Evolutionary conservation across 148 eudicot species (phyloP).

Genomic region (Camellia granthamiana): DNA sequence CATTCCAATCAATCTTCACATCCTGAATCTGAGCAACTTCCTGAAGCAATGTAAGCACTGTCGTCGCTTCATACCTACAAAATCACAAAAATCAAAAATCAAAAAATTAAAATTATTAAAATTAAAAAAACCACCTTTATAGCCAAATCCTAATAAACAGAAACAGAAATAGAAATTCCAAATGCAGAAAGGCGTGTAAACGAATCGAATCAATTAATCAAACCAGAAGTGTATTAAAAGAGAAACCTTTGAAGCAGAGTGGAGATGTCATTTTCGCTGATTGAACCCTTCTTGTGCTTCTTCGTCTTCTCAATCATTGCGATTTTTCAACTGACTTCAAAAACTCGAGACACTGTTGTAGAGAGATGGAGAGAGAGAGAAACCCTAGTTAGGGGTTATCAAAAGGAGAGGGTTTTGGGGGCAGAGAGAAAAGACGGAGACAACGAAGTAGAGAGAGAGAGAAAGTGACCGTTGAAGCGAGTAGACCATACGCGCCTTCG

Average conservation of each 20-base stretch:
- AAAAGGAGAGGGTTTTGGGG: background rate
- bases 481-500: slow-evolving; percentile 10
- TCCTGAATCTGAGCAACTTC: slow-evolving; percentile 54
- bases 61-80: slow-evolving; percentile 55
- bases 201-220: background rate
- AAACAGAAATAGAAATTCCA: too few species aligned
- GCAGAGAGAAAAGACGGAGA: background rate
- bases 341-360: background rate
- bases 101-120: background rate
- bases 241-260: slow-evolving; percentile 57
- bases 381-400: background rate
- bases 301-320: slow-evolving; percentile 42
- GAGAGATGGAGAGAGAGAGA: background rate
- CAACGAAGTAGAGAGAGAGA: too few species aligned
- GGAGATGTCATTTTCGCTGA: slow-evolving; percentile 57
- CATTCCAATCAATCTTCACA: slow-evolving; percentile 71
- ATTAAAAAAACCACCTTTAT: background rate
- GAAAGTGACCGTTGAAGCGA: slow-evolving; percentile 13
- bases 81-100: slow-evolving; percentile 3
- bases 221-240: background rate
- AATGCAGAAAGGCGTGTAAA: too few species aligned
- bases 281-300: slow-evolving; percentile 36
- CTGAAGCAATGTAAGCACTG: slow-evolving; percentile 59
- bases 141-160: background rate
- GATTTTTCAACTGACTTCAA: slow-evolving; percentile 1